Evolutionary conservation across 805 yeast genomes (phyloP), one percentile per base, ranked within the genome.

Genomic region (Torulaspora maleeae): DNA sequence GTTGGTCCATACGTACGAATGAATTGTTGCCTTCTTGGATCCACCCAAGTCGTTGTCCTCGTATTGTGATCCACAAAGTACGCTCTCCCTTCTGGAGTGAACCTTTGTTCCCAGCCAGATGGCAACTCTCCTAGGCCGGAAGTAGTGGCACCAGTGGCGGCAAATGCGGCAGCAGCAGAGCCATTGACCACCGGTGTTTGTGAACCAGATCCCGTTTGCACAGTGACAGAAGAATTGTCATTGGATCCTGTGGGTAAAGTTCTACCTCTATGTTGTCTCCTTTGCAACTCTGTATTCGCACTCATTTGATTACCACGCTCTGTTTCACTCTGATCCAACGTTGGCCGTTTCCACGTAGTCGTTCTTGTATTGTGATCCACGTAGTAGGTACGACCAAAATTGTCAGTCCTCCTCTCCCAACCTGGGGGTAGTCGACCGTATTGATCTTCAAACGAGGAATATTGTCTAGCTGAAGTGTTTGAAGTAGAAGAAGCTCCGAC

Each of bases 1-100:
- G 76, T 75, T 69, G 78, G 90, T 22, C 96, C 98, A 66, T 86
- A 89, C 50, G 95, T 88, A 66, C 97, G 84, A 58, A 93, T 93
- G 68, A 88, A 93, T 72, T 93, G 99, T 70, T 93, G 99, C 69
- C 99, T 82, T 70, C 99, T 80, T 54, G 99, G 99, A 68, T 93
- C 99, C 38, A 93, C 99, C 99, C 99, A 93, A 10, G 99, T 93
- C 3, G 99, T 93, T 1, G 99, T 93, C 67, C 99, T 79, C n/a
- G 99, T 93, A 68, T 93, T 93, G 71, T 93, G 99, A 68, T 93
- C 99, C 39, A 93, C 99, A 66, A 90, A 93, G 70, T 93, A 93
- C 6, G 98, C 95, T 64, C 99, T 80, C 32, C 99, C 99, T 69
- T 93, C 99, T 22, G 95, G 95, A 5, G 99, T 93, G 59, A 86